Conservation (phyloP, 139 green algal genomes). For the Yamagishiella unicocca region DNA sequence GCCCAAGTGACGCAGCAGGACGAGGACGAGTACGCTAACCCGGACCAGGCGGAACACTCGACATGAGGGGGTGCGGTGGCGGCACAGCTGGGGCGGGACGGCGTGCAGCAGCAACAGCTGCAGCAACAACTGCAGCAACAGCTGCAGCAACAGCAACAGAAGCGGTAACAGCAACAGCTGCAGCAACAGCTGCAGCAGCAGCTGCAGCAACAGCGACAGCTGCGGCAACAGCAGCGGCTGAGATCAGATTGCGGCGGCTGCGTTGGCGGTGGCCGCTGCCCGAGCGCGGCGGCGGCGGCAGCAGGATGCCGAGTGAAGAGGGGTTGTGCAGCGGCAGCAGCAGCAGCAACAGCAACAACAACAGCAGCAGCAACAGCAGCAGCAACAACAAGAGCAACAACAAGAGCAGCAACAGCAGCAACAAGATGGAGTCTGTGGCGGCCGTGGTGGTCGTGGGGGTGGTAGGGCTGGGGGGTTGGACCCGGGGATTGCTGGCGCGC, state of each 20-base stretch:
- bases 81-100: background rate
- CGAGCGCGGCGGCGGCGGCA: too few relatives aligned
- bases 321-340: background rate
- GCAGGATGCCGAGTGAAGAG: too few relatives aligned
- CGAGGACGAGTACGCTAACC: conserved; percentile 21
- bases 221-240: background rate
- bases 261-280: too few relatives aligned
- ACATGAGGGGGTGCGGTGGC: background rate
- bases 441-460: too few relatives aligned
- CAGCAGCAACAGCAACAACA: conserved; percentile 8
- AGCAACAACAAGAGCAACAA: background rate
- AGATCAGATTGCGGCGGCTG: too few relatives aligned
- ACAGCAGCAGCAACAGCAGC: background rate
- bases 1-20: background rate
- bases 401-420: background rate
- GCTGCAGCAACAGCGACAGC: background rate
- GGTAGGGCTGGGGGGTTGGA: too few relatives aligned
- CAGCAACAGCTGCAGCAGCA: background rate
- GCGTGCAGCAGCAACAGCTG: background rate
- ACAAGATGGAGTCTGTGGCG: too few relatives aligned
- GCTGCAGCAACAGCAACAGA: background rate
- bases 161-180: background rate
- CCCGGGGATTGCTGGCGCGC: too few relatives aligned
- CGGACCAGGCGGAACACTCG: conserved; percentile 27
- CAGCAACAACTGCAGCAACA: background rate